Base-by-base conservation (phyloP, 2,329 filamentous ascomycete species). In the Pestalotiopsis sp. region DNA sequence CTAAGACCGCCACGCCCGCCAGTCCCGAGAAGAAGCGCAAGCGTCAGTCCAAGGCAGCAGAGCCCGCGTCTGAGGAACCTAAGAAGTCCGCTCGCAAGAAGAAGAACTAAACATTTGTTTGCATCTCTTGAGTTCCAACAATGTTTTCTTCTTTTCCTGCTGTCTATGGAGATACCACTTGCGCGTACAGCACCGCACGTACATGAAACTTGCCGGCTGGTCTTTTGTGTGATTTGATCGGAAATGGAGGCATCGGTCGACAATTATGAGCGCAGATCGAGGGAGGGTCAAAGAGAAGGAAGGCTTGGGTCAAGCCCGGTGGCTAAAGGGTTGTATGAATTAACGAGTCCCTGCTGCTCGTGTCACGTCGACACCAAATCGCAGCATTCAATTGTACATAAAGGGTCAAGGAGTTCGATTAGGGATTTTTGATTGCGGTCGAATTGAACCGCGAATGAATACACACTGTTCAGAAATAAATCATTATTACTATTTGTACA, bases 1-100 rank as follows among this genome's bases (percentile, higher is more conserved):
- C 72, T 76, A 78, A 79, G 75, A 79, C 73, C 66, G 78, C 80
- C 38, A 81, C 81, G 38, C 83, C 85, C 31, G 83, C 83, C 68
- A 89, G 86, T 78, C 87, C 88, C 38, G 88, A 88, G 72, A 89
- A 89, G 84, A 91, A 91, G 87, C 84, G 88, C 73, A 86, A 90
- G 80, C 82, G 89, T 69, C 81, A 83, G 11, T 87, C 86, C 74
- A 90, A 90, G 83, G 85, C 82, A 56, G 81, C 81, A 36, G 86
- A 88, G 69, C 78, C 81, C 69, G 80, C 85, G 68, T 80, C 80
- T 72, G 87, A 89, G 76, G 87, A 90, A 77, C 85, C 86, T 71
- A 88, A 88, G 84, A 89, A 88, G 82, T 86, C 85, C 67, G 83
- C 83, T 72, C 85, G 86, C 76, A 89, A 89, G 85, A 89, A 89